phyloP scores from a whole-genome alignment of 768 basidiomycete species.

The Tubosaeta sp. region DNA sequence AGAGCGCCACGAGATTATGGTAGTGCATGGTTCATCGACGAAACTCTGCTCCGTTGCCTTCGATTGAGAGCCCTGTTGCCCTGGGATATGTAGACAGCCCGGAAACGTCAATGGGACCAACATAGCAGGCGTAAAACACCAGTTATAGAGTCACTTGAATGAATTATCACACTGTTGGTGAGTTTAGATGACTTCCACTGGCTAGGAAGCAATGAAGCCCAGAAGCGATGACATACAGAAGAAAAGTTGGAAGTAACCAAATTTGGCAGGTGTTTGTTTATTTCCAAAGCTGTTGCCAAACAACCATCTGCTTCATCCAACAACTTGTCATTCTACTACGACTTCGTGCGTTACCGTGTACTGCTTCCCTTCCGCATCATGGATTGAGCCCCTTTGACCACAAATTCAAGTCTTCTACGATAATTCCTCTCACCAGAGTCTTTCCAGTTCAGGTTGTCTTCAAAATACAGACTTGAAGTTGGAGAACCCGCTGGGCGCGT shows the following conservation, averaged over 20 bases:
- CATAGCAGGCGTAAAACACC: constrained; percentile 9
- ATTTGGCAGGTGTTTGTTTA: constrained; percentile 25
- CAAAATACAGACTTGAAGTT: not conserved
- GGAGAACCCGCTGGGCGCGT: not conserved
- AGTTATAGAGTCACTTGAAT: not conserved
- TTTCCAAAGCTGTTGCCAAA: constrained; percentile 28
- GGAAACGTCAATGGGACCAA: constrained; percentile 25
- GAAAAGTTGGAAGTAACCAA: not conserved
- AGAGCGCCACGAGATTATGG: constrained; percentile 17
- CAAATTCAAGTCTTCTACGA: not conserved
- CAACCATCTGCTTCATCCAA: constrained; percentile 9
- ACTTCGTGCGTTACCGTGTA: no score
- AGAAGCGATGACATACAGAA: not conserved
- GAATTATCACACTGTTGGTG: not conserved
- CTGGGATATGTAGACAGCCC: constrained; percentile 10
- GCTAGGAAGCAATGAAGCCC: not conserved
- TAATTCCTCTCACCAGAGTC: not conserved
- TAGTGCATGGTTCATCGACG: constrained; percentile 16
- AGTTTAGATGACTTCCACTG: constrained; percentile 7
- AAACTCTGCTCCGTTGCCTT: constrained; percentile 23
- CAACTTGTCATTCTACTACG: not conserved
- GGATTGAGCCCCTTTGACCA: not conserved
- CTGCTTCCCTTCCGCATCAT: no score
- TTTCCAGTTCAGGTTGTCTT: no score
- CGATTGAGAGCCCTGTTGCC: constrained; percentile 2